Evolutionary conservation across 768 basidiomycete species (phyloP), one percentile per base, ranked within the genome.

Genomic region (Peribolospora kevripleyi): DNA sequence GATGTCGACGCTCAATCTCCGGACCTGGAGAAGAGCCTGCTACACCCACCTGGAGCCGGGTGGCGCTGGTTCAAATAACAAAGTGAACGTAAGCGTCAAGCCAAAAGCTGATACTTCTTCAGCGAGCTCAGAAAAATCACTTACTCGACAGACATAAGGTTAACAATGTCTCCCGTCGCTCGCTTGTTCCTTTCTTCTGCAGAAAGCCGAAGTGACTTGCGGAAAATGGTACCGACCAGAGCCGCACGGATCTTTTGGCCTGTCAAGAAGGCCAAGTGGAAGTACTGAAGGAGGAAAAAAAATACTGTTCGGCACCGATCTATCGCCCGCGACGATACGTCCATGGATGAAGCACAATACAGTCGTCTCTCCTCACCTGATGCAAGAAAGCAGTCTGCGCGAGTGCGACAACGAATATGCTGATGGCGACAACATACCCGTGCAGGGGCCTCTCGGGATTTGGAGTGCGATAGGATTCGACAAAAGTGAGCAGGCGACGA

Each of bases 171-270:
- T 1, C 91, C 90, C 0, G 84, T 78, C 0, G 83, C 75, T 46
- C 84, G 77, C 4, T 68, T 69, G 7, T 75, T 74, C 4, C 82
- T 77, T 62, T 85, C 87, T 56, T 85, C 82, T 61, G 81, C 87
- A 2, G 83, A 84, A 7, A 97, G 74, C 3, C 84, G 73, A 25
- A 97, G 71, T 0, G 86, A 75, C 65, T 95, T 93, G 51, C 77
- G 70, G 70, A 91, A 95, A 52, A 93, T 85, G 3, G 73, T 75
- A 1, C 79, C 79, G 10, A 95, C 77, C 25, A 97, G 74, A 0
- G 88, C 90, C 0, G 84, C 81, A 39, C 87, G 79, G 48, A 93
- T 76, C n/a, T 90, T 79, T 88, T 91, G 91, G 6, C 85, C 85
- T 7, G 82, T 83, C 63, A 82, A 77, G 63, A 76, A 83, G 50